Evolutionary conservation across 2,329 filamentous ascomycete genomes (phyloP).

Genomic region (Chrysoporthe cubensis): DNA sequence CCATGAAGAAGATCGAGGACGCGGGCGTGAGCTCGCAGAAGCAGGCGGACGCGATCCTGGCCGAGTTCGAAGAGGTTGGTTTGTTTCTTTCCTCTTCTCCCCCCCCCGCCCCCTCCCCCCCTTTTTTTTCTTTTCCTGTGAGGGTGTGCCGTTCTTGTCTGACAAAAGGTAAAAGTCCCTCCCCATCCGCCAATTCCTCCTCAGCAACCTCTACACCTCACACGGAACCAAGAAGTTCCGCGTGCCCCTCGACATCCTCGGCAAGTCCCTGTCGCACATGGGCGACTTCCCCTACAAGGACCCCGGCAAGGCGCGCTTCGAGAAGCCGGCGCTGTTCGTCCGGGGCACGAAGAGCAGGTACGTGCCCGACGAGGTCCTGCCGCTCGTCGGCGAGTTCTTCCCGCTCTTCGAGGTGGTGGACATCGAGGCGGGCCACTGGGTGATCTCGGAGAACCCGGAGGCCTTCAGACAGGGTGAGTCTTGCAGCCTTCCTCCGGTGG

Average conservation of each 20-base stretch:
- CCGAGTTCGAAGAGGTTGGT: constrained; percentile 70
- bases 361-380: constrained; percentile 78
- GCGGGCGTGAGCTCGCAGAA: constrained; percentile 68
- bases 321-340: constrained; percentile 80
- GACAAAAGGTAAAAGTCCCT: constrained; percentile 54
- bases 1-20: constrained; percentile 81
- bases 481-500: not conserved
- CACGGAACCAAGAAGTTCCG: constrained; percentile 68
- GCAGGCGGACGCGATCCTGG: constrained; percentile 80
- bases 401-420: constrained; percentile 74
- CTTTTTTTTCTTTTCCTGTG: not conserved
- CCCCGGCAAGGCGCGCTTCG: constrained; percentile 68
- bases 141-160: not conserved
- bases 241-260: constrained; percentile 76
- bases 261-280: constrained; percentile 70
- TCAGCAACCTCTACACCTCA: constrained; percentile 77
- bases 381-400: constrained; percentile 82
- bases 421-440: constrained; percentile 82
- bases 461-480: constrained; percentile 72
- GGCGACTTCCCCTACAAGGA: constrained; percentile 88
- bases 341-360: constrained; percentile 78
- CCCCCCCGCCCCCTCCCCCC: not conserved
- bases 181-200: constrained; percentile 84
- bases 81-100: not conserved
- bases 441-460: constrained; percentile 86